These are phyloP conservation scores for Epichloe gansuensis DNA, from an alignment of 2,329 filamentous ascomycete species.

Conservation along the genomic window DNA sequence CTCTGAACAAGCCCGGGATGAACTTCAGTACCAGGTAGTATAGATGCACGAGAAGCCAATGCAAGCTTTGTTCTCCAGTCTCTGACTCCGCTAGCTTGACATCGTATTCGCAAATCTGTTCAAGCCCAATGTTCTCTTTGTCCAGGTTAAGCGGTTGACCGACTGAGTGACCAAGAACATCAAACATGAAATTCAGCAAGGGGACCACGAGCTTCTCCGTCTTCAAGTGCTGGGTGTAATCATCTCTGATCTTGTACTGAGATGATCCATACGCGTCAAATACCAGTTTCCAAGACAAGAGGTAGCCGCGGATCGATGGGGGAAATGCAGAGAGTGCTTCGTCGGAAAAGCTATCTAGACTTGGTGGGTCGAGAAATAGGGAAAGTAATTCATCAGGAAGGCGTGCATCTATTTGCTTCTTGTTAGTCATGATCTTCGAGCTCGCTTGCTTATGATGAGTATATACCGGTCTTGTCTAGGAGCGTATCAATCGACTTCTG, in stretches of 20 bases:
- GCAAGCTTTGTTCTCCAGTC: conserved; percentile 56
- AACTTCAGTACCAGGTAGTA: conserved; percentile 74
- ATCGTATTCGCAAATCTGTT: conserved; percentile 44
- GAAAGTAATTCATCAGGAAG: conserved; percentile 79
- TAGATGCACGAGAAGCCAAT: conserved; percentile 74
- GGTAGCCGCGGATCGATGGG: conserved; percentile 58
- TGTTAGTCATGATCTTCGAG: not conserved
- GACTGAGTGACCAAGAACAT: conserved; percentile 67
- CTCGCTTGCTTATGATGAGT: not conserved
- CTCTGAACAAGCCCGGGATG: conserved; percentile 63
- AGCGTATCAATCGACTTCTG: conserved; percentile 65
- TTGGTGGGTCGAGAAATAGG: conserved; percentile 64
- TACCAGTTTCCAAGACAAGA: conserved; percentile 79
- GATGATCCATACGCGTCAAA: conserved; percentile 74
- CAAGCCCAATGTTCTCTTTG: conserved; percentile 45
- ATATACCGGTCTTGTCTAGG: conserved; percentile 51
- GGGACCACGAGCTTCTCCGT: conserved; percentile 54
- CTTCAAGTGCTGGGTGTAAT: conserved; percentile 71
- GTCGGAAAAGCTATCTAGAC: conserved; percentile 52
- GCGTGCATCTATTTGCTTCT: conserved; percentile 36
- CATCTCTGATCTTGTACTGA: conserved; percentile 67
- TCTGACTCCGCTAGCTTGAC: conserved; percentile 42
- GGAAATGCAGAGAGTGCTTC: conserved; percentile 58
- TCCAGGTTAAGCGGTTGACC: conserved; percentile 64
- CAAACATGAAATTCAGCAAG: conserved; percentile 68